These are phyloP conservation scores for Pyronema omphalodes DNA, from an alignment of 495 filamentous ascomycete genomes.

Conservation along the genomic window DNA sequence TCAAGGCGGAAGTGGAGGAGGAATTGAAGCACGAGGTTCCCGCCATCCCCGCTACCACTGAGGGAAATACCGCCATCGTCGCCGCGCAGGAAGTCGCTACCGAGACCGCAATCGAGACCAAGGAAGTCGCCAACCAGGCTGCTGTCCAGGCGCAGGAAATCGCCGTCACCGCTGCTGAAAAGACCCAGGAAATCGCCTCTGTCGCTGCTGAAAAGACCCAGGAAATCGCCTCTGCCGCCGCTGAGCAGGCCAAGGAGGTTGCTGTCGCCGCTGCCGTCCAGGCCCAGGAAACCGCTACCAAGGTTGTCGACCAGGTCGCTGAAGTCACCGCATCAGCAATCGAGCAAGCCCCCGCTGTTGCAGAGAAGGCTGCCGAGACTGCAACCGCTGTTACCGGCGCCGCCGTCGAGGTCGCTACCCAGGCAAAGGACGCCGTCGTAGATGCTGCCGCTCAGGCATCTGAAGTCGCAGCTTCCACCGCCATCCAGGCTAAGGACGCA, in stretches of 20 bases:
- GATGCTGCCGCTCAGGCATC: neutral
- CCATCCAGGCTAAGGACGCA: conserved; percentile 6
- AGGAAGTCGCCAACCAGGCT: conserved; percentile 24
- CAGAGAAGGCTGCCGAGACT: neutral
- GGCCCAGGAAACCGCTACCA: conserved; percentile 2
- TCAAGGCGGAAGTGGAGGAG: conserved; percentile 42
- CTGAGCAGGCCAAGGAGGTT: conserved; percentile 6
- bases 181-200: conserved; percentile 3
- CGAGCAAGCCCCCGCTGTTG: neutral
- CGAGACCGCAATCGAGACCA: conserved; percentile 19
- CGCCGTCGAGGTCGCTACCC: neutral
- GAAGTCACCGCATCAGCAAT: neutral
- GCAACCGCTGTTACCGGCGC: neutral
- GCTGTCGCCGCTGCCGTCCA: conserved; percentile 15
- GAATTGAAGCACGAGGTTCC: conserved; percentile 42
- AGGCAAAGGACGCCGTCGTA: neutral
- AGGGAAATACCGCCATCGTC: conserved; percentile 34
- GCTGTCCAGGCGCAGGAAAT: conserved; percentile 26
- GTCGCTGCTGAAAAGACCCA: conserved; percentile 15
- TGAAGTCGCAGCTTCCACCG: conserved; percentile 11
- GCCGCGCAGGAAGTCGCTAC: conserved; percentile 30
- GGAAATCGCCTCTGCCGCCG: conserved; percentile 12
- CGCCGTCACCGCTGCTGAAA: conserved; percentile 17
- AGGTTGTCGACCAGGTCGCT: conserved; percentile 11
- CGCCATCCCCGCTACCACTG: conserved; percentile 37